These are phyloP conservation scores for Penicillium sp. DNA, from an alignment of 2,329 filamentous ascomycete species.

Conservation along the genomic window DNA sequence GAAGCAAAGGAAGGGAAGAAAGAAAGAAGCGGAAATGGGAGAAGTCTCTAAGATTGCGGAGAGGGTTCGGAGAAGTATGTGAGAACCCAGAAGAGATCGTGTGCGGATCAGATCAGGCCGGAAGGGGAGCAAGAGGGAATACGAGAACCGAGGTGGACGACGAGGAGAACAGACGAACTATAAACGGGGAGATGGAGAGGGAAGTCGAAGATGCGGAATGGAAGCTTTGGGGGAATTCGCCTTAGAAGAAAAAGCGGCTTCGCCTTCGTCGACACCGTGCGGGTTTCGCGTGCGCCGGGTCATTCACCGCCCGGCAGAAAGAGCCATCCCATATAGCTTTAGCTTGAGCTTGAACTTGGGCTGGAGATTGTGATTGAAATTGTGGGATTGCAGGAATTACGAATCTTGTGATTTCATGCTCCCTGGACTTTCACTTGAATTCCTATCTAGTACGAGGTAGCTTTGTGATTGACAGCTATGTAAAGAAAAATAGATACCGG, in stretches of 20 bases:
- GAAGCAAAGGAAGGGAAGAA: slow-evolving; percentile 13
- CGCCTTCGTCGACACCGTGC: slow-evolving; percentile 22
- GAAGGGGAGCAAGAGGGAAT: slow-evolving; percentile 15
- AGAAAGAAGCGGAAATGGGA: slow-evolving; percentile 3
- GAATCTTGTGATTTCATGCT: too few species aligned
- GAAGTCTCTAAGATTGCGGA: slow-evolving; percentile 14
- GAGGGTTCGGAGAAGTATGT: slow-evolving; percentile 20
- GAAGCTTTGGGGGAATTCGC: slow-evolving; percentile 25
- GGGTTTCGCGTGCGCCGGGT: slow-evolving; percentile 26
- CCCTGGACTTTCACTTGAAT: neutral
- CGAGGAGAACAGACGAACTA: slow-evolving; percentile 6
- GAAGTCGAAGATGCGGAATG: slow-evolving; percentile 18
- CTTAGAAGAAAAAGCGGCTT: slow-evolving; percentile 29
- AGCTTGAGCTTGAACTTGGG: neutral
- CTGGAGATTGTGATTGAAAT: too few species aligned
- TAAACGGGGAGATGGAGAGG: slow-evolving; percentile 9
- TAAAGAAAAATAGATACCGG: neutral
- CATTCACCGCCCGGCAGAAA: slow-evolving; percentile 25
- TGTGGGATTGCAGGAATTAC: too few species aligned
- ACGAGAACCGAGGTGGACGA: slow-evolving; percentile 16
- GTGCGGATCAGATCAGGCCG: slow-evolving; percentile 27
- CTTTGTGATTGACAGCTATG: neutral
- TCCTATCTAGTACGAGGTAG: neutral
- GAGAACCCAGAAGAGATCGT: slow-evolving; percentile 23
- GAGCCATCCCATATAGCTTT: neutral